Evolutionary conservation across 2,329 filamentous ascomycete genomes (phyloP).

Genomic region (Phyllosticta citrichinensis): DNA sequence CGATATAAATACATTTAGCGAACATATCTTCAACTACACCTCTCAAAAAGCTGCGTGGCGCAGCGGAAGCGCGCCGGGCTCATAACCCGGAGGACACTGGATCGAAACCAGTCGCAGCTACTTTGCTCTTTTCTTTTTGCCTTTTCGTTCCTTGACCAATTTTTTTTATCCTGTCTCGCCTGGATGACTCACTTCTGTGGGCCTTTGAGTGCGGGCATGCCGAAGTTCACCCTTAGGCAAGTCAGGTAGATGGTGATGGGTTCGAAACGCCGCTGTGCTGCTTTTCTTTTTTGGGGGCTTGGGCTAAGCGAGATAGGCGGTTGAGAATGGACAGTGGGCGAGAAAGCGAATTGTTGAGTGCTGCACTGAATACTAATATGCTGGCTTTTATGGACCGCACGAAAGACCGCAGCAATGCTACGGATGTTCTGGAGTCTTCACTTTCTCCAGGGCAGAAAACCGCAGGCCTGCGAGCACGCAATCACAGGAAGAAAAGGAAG

Average conservation of each 20-base stretch:
- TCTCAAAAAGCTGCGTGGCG: conserved; percentile 19
- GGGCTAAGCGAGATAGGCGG: background rate
- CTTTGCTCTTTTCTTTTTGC: conserved; percentile 11
- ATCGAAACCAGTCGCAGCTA: conserved; percentile 24
- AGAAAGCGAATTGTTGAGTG: too few relatives aligned
- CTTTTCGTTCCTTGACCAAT: background rate
- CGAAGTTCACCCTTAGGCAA: background rate
- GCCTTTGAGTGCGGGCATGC: background rate
- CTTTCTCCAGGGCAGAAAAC: too few relatives aligned
- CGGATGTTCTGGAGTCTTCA: too few relatives aligned
- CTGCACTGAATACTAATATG: too few relatives aligned
- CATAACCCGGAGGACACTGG: conserved; percentile 24
- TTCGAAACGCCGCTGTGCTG: background rate
- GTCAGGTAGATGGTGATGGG: background rate
- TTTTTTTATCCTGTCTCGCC: background rate
- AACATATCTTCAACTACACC: background rate
- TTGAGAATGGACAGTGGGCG: background rate
- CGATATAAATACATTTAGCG: background rate
- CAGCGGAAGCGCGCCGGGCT: conserved; percentile 24
- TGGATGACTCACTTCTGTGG: background rate
- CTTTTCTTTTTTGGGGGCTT: background rate
- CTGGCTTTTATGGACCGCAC: too few relatives aligned
- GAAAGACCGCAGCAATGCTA: too few relatives aligned
- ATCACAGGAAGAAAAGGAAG: too few relatives aligned
- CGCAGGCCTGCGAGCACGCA: too few relatives aligned